These are phyloP conservation scores for Cryptosporidium baileyi DNA, from an alignment of 169 alveolate species.

Conservation along the genomic window DNA sequence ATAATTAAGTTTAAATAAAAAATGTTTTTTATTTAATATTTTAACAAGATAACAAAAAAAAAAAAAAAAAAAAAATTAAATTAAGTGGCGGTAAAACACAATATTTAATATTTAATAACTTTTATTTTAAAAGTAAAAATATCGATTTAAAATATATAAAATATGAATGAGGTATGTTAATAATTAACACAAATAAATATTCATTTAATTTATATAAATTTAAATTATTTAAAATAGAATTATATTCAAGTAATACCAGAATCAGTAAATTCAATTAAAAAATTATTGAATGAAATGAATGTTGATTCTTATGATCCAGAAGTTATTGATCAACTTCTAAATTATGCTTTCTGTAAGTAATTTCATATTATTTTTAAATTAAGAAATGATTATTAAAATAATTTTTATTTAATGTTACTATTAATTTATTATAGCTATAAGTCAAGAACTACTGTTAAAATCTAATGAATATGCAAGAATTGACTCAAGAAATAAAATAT, in stretches of 20 bases:
- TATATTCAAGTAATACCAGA: constrained; percentile 31
- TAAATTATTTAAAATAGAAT: not conserved
- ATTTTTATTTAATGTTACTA: not conserved
- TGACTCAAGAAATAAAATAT: constrained; percentile 21
- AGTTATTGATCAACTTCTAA: constrained; percentile 6
- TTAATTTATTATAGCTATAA: constrained; percentile 16
- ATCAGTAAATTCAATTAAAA: constrained; percentile 16
- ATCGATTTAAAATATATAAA: too few species aligned
- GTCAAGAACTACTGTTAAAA: constrained; percentile 31
- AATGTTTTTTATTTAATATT: too few species aligned
- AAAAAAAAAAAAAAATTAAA: too few species aligned
- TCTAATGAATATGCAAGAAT: constrained; percentile 62
- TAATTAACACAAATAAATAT: too few species aligned
- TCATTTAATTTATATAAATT: too few species aligned
- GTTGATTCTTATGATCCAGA: constrained; percentile 31
- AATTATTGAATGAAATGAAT: constrained; percentile 24
- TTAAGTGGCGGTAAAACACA: too few species aligned
- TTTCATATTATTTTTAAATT: not conserved
- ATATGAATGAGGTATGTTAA: too few species aligned
- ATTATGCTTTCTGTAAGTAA: constrained; percentile 54
- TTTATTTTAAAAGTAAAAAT: too few species aligned
- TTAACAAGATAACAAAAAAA: too few species aligned
- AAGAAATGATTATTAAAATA: too few species aligned
- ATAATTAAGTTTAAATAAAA: too few species aligned
- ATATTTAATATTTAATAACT: too few species aligned